These are phyloP conservation scores for Salix brachista DNA, from an alignment of 345 rosid genomes.

Conservation along the genomic window DNA sequence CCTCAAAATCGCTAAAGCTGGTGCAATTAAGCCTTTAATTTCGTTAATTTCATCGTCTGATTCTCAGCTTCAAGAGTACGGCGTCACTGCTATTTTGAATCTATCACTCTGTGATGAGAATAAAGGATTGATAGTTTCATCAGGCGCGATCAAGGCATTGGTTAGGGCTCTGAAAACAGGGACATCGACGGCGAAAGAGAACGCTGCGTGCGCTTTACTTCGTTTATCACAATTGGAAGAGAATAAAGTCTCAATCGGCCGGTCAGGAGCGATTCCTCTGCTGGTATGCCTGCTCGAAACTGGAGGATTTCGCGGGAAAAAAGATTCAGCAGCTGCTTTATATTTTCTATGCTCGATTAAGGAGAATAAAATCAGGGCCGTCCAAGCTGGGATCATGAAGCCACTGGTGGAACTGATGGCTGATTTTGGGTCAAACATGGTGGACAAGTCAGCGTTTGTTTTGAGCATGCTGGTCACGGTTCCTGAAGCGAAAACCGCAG, in stretches of 20 bases:
- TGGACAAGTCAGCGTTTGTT: conserved; percentile 86
- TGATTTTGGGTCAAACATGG: conserved; percentile 91
- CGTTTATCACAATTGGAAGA: conserved; percentile 84
- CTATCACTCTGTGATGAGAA: conserved; percentile 94
- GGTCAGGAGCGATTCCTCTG: conserved; percentile 84
- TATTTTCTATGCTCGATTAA: conserved; percentile 71
- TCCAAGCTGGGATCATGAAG: conserved; percentile 74
- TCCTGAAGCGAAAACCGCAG: conserved; percentile 60
- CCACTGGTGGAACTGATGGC: conserved; percentile 91
- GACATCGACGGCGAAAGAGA: conserved; percentile 71
- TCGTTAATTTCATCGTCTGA: conserved; percentile 63
- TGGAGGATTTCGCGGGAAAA: conserved; percentile 76
- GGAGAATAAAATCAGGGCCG: conserved; percentile 83
- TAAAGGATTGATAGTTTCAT: conserved; percentile 59
- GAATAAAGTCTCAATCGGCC: conserved; percentile 75
- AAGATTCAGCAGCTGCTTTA: conserved; percentile 88
- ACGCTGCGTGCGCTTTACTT: conserved; percentile 90
- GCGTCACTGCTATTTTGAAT: conserved; percentile 87
- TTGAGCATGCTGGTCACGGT: conserved; percentile 48
- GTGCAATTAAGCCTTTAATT: conserved; percentile 77
- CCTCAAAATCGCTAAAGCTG: conserved; percentile 70
- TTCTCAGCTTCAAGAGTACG: conserved; percentile 78
- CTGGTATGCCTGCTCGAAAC: conserved; percentile 59
- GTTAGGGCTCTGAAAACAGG: conserved; percentile 69
- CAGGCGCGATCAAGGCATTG: conserved; percentile 87